A percentile compares a stretch with the other conserved stretches of the same genome.
These are phyloP conservation scores for Aspergillus heteromorphus DNA, from an alignment of 495 filamentous ascomycete genomes.

Conservation along the genomic window DNA sequence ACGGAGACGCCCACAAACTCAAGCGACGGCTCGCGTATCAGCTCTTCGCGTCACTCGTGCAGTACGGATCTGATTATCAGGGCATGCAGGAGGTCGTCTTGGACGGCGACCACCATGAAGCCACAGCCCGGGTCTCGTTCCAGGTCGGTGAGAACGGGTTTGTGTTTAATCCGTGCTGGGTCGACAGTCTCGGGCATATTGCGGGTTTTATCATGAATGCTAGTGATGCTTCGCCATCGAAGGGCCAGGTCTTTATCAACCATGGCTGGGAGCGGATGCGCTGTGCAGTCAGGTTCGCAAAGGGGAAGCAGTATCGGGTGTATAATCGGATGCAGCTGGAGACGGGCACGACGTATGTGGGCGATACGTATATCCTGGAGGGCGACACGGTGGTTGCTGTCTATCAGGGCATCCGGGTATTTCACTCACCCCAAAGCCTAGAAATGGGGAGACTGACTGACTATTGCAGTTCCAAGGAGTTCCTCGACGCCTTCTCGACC, in stretches of 20 bases:
- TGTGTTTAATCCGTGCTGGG: slow-evolving; percentile 62
- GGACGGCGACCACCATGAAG: slow-evolving; percentile 64
- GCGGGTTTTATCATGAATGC: slow-evolving; percentile 78
- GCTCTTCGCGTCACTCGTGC: slow-evolving; percentile 64
- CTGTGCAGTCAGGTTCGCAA: slow-evolving; percentile 54
- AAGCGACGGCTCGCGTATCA: slow-evolving; percentile 72
- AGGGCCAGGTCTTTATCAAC: slow-evolving; percentile 66
- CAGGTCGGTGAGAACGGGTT: slow-evolving; percentile 58
- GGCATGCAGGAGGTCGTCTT: slow-evolving; percentile 74
- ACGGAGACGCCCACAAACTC: slow-evolving; percentile 51
- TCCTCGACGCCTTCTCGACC: slow-evolving; percentile 60
- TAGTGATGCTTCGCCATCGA: slow-evolving; percentile 62
- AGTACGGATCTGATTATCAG: slow-evolving; percentile 62
- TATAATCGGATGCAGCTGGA: slow-evolving; percentile 59
- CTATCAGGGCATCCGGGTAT: slow-evolving; percentile 56
- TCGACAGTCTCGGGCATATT: slow-evolving; percentile 54
- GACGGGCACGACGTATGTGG: slow-evolving; percentile 35
- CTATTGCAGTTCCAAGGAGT: slow-evolving; percentile 54
- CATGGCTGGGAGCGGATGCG: slow-evolving; percentile 69
- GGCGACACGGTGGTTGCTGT: slow-evolving; percentile 56
- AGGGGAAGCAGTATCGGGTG: slow-evolving; percentile 58
- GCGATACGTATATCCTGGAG: slow-evolving; percentile 48
- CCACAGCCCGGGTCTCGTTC: slow-evolving; percentile 64
- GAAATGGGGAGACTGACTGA: slow-evolving; percentile 13
- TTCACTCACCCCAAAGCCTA: slow-evolving; percentile 17